Base-by-base conservation (phyloP, 2,329 filamentous ascomycete species). In the Balansia obtecta region DNA sequence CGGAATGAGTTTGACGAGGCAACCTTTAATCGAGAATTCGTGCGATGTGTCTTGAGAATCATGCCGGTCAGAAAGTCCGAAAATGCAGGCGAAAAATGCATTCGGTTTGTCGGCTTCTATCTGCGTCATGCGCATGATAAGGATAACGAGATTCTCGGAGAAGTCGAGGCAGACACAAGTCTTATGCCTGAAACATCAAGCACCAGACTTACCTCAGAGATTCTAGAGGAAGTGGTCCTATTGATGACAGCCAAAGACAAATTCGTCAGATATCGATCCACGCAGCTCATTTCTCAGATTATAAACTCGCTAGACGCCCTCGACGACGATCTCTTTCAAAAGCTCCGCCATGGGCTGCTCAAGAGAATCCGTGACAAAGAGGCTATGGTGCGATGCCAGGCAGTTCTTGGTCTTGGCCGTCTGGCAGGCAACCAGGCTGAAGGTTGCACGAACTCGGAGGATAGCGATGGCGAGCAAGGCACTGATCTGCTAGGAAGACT, bases 311-410 rank as follows among this genome's bases (percentile, higher is more conserved):
- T 98, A 27, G 88, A 95, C 54, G 84, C 88, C 2, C 88, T 97
- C 58, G 93, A 97, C 60, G 89, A 95, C 63, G 88, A 93, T 46
- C 70, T 96, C 11, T 98, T 95, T 64, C 82, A 89, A 58, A 79
- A 88, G 52, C 74, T 97, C 53, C 80, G 88, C 48, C 77, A 87
- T 49, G 86, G 85, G 0, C 72, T 98, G 38, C 71, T 95, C 43
- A 94, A 86, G 68, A 79, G 93, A 34, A 84, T 97, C 47, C 82
- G 88, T 57, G 93, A 98, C 68, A 97, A 96, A 68, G 93, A 98
- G 64, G 80, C 89, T 7, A 86, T 90, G 64, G 88, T 98, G 9
- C 82, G 93, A 53, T 83, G 93, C 6, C 93, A 98, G 65, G 93
- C 93, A 7, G 88, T 95, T 1, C 75, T 95, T 54, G 91, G 90